These are phyloP conservation scores for Flagelloscypha sp. DNA, from an alignment of 768 basidiomycete species.

Conservation along the genomic window DNA sequence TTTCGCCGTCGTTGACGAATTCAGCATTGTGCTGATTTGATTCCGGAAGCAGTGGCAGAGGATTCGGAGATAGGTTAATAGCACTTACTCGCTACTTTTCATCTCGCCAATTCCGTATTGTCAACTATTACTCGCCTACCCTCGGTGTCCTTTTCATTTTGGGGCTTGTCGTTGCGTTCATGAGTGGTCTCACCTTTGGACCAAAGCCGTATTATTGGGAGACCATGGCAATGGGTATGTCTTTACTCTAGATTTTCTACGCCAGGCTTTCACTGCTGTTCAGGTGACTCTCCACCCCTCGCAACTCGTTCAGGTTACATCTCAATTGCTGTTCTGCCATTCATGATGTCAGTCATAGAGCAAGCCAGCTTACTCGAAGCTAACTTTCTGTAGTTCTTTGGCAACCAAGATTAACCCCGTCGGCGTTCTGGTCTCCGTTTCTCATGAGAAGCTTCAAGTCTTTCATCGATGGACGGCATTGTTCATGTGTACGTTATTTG, in stretches of 20 bases:
- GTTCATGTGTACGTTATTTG: constrained; percentile 22
- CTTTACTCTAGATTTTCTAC: no score
- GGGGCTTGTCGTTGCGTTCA: constrained; percentile 16
- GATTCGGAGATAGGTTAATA: constrained; percentile 13
- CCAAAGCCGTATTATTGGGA: constrained; percentile 25
- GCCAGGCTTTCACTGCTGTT: no score
- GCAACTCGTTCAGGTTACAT: constrained; percentile 15
- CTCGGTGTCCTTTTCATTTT: constrained; percentile 18
- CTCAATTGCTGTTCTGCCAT: constrained; percentile 17
- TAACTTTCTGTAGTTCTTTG: no score
- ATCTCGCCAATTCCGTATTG: constrained; percentile 15
- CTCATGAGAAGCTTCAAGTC: constrained; percentile 30
- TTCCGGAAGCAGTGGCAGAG: no score
- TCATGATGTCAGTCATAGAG: constrained; percentile 14
- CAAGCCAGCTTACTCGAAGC: no score
- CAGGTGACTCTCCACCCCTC: constrained; percentile 11
- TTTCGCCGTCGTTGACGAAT: no score
- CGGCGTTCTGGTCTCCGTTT: constrained; percentile 20
- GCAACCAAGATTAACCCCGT: constrained; percentile 26
- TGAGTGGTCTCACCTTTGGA: constrained; percentile 11
- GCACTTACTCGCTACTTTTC: constrained; percentile 14
- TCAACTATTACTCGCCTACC: constrained; percentile 22
- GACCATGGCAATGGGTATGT: constrained; percentile 20
- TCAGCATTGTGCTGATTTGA: no score
- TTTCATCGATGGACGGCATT: constrained; percentile 26